These are phyloP conservation scores for Chlamydomonas sp. DNA, from an alignment of 139 green algal genomes.

Conservation along the genomic window DNA sequence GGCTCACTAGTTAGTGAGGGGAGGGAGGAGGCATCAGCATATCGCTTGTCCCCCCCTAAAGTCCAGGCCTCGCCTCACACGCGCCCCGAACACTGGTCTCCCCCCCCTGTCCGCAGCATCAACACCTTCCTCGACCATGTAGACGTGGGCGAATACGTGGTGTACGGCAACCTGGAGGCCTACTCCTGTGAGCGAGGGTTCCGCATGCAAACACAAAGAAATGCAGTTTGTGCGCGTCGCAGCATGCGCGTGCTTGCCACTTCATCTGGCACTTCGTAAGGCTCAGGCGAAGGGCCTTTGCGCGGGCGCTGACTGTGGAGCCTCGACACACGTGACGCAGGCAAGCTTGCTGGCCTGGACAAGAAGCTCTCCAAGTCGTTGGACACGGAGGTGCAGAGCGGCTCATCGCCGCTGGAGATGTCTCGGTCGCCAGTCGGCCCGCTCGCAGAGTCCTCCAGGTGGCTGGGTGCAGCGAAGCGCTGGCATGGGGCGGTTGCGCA, in stretches of 20 bases:
- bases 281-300: not conserved
- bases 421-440: conserved; percentile 83
- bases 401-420: conserved; percentile 59
- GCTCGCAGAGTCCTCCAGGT: conserved; percentile 64
- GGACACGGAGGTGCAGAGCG: conserved; percentile 78
- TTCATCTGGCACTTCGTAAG: not conserved
- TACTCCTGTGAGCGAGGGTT: conserved; percentile 92
- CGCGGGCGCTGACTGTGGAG: not conserved
- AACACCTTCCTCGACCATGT: conserved; percentile 83
- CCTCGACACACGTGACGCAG: conserved; percentile 49
- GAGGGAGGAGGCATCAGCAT: not conserved
- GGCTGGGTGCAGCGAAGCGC: no score
- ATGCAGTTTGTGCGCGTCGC: not conserved
- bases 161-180: conserved; percentile 81
- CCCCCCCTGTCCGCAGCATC: conserved; percentile 46
- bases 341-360: conserved; percentile 93
- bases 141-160: conserved; percentile 80
- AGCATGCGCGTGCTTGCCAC: not conserved
- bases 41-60: not conserved
- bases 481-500: no score
- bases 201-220: not conserved
- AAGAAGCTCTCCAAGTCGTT: conserved; percentile 92
- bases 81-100: not conserved
- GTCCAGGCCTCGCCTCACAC: not conserved
- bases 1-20: not conserved